A percentile compares a stretch with the other conserved stretches of the same genome.
Conservation (phyloP, 805 yeast genomes). For the Naumovozyma dairenensis region DNA sequence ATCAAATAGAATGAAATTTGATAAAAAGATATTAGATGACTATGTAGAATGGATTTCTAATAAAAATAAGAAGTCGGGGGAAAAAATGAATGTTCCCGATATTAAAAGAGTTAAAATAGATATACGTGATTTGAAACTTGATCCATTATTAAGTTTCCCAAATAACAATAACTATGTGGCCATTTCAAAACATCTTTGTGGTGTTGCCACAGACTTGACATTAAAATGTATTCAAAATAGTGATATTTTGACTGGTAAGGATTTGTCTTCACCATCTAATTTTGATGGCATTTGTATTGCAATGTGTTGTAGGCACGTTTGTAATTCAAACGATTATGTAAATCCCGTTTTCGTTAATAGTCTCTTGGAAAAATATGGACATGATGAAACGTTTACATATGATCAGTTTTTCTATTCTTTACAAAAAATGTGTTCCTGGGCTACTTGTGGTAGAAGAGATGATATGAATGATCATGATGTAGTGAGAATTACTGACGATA, state of each 20-base stretch:
- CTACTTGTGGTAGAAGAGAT: slow-evolving; percentile 58
- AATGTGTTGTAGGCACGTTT: slow-evolving; percentile 87
- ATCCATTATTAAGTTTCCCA: slow-evolving; percentile 29
- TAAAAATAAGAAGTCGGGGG: neutral
- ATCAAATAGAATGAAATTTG: slow-evolving; percentile 69
- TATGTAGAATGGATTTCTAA: slow-evolving; percentile 36
- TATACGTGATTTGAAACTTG: slow-evolving; percentile 63
- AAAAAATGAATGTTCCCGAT: slow-evolving; percentile 3
- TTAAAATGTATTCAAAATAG: slow-evolving; percentile 48
- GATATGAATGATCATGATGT: slow-evolving; percentile 31
- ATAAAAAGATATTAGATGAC: slow-evolving; percentile 42
- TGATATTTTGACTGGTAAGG: slow-evolving; percentile 14
- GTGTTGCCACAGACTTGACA: slow-evolving; percentile 87
- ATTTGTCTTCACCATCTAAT: slow-evolving; percentile 1
- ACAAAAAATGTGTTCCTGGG: slow-evolving; percentile 75
- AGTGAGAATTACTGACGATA: slow-evolving; percentile 8
- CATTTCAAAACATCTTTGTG: slow-evolving; percentile 84
- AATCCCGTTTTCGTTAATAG: slow-evolving; percentile 17
- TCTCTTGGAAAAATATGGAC: slow-evolving; percentile 32
- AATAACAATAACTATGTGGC: slow-evolving; percentile 33
- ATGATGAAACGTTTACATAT: slow-evolving; percentile 12
- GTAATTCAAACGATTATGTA: slow-evolving; percentile 41
- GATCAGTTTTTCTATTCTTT: slow-evolving; percentile 37
- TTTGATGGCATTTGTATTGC: slow-evolving; percentile 66
- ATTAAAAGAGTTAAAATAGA: slow-evolving; percentile 42